phyloP scores from a whole-genome alignment of 2,329 filamentous ascomycete genomes.

The Fusarium drepaniforme region DNA sequence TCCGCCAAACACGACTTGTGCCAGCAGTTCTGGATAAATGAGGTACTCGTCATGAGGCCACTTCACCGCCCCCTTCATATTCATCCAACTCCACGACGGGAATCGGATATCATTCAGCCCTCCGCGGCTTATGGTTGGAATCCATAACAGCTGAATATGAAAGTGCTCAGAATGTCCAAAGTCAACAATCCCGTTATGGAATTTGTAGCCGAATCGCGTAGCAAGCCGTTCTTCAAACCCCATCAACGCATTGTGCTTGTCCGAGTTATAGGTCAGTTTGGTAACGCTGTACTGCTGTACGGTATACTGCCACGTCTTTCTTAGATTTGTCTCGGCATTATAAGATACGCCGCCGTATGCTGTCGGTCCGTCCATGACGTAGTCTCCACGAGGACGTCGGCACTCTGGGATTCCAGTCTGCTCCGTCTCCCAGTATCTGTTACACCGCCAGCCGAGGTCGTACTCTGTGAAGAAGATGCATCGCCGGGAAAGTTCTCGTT shows the following conservation, averaged over 20 bases:
- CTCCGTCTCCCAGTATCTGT: constrained; percentile 3
- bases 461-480: constrained; percentile 2
- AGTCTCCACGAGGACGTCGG: not conserved
- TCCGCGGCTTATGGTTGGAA: not conserved
- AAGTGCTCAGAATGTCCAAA: not conserved
- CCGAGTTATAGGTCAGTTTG: not conserved
- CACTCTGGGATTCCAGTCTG: not conserved
- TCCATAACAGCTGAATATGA: not conserved
- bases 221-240: not conserved
- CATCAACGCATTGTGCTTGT: not conserved
- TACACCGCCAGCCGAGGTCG: not conserved
- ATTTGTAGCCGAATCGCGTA: not conserved
- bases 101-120: not conserved
- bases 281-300: not conserved
- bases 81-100: not conserved
- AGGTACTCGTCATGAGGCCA: constrained; percentile 1
- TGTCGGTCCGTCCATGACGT: not conserved
- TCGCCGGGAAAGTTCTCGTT: not conserved
- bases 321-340: not conserved
- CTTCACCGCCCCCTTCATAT: not conserved
- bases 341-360: not conserved
- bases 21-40: not conserved
- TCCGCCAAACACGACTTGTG: not conserved
- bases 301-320: not conserved
- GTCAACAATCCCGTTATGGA: not conserved